Evolutionary conservation across 2,329 filamentous ascomycete genomes (phyloP), one percentile per base, ranked within the genome.

Genomic region (Calonectria pseudoreteaudii): DNA sequence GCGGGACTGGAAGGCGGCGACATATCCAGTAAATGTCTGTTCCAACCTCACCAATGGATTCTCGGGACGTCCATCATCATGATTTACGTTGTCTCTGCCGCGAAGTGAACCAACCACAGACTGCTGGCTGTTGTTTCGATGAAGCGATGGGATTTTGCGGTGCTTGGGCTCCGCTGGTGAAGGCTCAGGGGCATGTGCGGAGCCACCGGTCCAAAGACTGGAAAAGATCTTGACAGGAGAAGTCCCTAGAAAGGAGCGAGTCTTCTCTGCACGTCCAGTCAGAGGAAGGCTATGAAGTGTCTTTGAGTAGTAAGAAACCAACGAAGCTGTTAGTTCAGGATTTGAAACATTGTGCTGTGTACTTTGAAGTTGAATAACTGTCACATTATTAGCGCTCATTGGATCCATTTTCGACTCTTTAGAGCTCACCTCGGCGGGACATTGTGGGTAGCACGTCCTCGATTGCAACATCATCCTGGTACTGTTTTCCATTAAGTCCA

Each of bases 141-240:
- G 83, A 81, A 84, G 83, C 82, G 85, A 86, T 18, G 86, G 85
- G 3, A 80, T 75, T 23, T 85, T 84, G 49, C 85, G 86, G 71
- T 82, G 82, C 72, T 87, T 89, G 13, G 86, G 78, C 18, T 78
- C 75, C 11, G 80, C 60, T 8, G 80, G 74, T 13, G 76, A 75
- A 7, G 80, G 72, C 5, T 83, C 83, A 13, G 78, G 70, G 2
- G 77, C 86, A 74, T 87, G 88, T 66, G 86, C 87, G 41, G 88
- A 89, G 70, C 89, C 90, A 30, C 91, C 91, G 41, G 91, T 90
- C 79, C 97, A 91, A 68, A 98, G 91, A 80, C 90, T 98, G 0
- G 96, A 97, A 20, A 98, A 88, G 80, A 98, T 89, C 83, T 98
- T 98, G 62, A 97, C 94, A 0, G 96, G 96, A 0, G 96, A 98